These are phyloP conservation scores for Vigna nakashimae DNA, from an alignment of 306 rosid species.

Conservation along the genomic window DNA sequence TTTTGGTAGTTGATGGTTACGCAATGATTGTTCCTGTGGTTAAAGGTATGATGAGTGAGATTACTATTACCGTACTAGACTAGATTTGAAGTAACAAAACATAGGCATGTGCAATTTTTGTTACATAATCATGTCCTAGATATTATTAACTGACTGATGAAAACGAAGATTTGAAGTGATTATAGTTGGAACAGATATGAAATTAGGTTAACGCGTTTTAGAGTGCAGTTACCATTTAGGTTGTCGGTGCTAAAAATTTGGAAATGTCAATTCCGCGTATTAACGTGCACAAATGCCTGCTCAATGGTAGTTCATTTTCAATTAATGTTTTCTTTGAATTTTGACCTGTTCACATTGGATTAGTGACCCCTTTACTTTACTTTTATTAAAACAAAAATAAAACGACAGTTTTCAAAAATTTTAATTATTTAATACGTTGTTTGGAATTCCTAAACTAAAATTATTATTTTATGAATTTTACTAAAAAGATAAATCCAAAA, in stretches of 20 bases:
- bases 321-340: neutral
- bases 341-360: neutral
- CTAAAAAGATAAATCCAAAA: too few relatives aligned
- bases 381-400: too few relatives aligned
- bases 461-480: too few relatives aligned
- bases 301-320: neutral
- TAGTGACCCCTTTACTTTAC: neutral
- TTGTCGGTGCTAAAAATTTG: constrained; percentile 8
- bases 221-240: neutral
- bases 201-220: constrained; percentile 1
- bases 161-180: neutral
- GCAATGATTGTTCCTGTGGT: too few relatives aligned
- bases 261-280: constrained; percentile 37
- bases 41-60: neutral
- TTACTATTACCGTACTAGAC: neutral
- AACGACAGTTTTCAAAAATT: too few relatives aligned
- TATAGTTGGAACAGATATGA: neutral
- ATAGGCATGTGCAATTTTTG: neutral
- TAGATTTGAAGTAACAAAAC: constrained; percentile 1
- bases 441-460: too few relatives aligned
- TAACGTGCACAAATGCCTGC: neutral
- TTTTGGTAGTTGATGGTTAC: too few relatives aligned
- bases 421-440: too few relatives aligned
- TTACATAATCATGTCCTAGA: too few relatives aligned
- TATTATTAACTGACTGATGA: neutral